Evolutionary conservation across 2,329 filamentous ascomycete species (phyloP).

Genomic region (Penicillium sclerotiorum): DNA sequence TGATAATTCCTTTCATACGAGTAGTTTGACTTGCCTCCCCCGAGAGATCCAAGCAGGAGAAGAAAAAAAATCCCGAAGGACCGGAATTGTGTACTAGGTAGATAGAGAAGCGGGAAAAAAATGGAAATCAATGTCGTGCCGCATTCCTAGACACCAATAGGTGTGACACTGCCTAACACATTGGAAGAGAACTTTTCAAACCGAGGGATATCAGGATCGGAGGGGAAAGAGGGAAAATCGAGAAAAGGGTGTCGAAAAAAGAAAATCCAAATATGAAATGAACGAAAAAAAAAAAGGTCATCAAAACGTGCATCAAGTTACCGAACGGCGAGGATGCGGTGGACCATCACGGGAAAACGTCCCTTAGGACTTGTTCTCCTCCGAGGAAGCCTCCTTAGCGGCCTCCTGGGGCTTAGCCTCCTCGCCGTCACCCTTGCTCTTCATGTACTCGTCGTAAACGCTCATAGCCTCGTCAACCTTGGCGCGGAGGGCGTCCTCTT

Average conservation of each 20-base stretch:
- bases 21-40: background rate
- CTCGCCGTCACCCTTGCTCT: slow-evolving; percentile 66
- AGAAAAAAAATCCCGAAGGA: background rate
- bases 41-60: background rate
- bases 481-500: slow-evolving; percentile 82
- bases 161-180: slow-evolving; percentile 39
- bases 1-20: background rate
- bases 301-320: slow-evolving; percentile 40
- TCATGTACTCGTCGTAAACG: slow-evolving; percentile 98
- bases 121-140: slow-evolving; percentile 32
- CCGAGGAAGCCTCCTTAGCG: slow-evolving; percentile 45
- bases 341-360: slow-evolving; percentile 25
- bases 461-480: slow-evolving; percentile 98
- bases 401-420: slow-evolving; percentile 50
- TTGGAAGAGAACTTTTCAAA: slow-evolving; percentile 45
- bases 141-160: slow-evolving; percentile 35
- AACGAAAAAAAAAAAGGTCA: slow-evolving; percentile 35
- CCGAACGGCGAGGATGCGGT: slow-evolving; percentile 26
- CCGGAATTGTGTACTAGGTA: slow-evolving; percentile 14
- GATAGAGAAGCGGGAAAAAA: slow-evolving; percentile 8
- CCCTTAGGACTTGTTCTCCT: slow-evolving; percentile 46
- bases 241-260: too few species aligned
- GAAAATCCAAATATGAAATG: too few species aligned
- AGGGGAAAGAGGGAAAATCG: slow-evolving; percentile 29
- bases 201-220: slow-evolving; percentile 47